phyloP scores from a whole-genome alignment of 768 basidiomycete species.

The Hirschioporus abietinus region DNA sequence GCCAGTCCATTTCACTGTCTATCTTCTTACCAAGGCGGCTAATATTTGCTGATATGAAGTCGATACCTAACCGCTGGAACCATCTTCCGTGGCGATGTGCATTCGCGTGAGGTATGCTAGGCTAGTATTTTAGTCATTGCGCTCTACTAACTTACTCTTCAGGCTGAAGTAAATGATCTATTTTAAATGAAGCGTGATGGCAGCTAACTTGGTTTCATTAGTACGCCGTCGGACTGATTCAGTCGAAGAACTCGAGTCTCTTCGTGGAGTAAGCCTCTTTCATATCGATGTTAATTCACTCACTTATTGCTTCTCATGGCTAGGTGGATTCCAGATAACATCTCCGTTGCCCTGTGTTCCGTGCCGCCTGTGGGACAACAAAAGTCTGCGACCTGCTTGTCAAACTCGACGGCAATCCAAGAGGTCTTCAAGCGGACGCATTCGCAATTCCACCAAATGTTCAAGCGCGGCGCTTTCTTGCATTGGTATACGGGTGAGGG shows the following conservation, averaged over 20 bases:
- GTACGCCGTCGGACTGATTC: constrained; percentile 68
- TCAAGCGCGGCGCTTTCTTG: constrained; percentile 77
- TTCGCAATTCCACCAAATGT: constrained; percentile 73
- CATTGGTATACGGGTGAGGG: constrained; percentile 92
- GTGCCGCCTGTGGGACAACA: constrained; percentile 79
- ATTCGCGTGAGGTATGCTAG: constrained; percentile 69
- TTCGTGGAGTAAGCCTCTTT: constrained; percentile 68
- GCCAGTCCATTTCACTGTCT: constrained; percentile 17
- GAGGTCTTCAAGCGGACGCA: constrained; percentile 78
- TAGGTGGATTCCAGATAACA: constrained; percentile 90
- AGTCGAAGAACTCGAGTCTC: constrained; percentile 63
- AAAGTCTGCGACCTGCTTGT: constrained; percentile 66
- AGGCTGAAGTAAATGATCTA: constrained; percentile 23
- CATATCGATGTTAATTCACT: neutral
- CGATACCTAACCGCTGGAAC: constrained; percentile 84
- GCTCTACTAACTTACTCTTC: constrained; percentile 22
- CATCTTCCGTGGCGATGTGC: constrained; percentile 80
- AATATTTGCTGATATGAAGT: constrained; percentile 29
- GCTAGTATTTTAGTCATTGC: constrained; percentile 9
- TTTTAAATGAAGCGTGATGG: constrained; percentile 1
- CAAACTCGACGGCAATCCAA: constrained; percentile 61
- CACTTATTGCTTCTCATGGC: constrained; percentile 9
- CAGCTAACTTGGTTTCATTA: constrained; percentile 25
- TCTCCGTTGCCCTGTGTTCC: constrained; percentile 77
- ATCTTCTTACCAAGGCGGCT: constrained; percentile 2